Conservation (phyloP, 257 asterid genomes). For the Eustoma russellianum region DNA sequence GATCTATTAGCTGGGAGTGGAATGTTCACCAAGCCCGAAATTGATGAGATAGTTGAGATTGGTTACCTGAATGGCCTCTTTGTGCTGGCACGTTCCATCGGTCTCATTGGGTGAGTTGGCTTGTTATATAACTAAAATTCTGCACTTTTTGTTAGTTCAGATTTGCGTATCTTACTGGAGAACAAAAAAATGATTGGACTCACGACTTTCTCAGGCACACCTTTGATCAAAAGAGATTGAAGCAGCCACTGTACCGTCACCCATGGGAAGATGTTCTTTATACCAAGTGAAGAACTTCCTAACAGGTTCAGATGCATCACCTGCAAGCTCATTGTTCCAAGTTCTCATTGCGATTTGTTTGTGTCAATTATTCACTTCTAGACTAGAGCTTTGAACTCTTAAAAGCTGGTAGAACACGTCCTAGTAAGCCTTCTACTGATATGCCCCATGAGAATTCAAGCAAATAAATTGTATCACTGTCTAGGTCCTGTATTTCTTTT, state of each 20-base stretch:
- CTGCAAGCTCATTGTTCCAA: slow-evolving; percentile 5
- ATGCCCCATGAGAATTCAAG: no score
- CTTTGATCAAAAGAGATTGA: slow-evolving; percentile 94
- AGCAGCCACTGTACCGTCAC: slow-evolving; percentile 98
- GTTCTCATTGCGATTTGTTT: slow-evolving; percentile 19
- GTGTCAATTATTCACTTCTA: slow-evolving; percentile 18
- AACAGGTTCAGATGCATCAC: slow-evolving; percentile 3
- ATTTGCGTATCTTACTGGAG: no score
- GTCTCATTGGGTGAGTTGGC: slow-evolving; percentile 89
- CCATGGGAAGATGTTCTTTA: slow-evolving; percentile 99
- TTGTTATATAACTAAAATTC: background rate
- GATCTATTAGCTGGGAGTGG: slow-evolving; percentile 99
- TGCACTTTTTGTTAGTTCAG: background rate
- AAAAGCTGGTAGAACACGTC: slow-evolving; percentile 14
- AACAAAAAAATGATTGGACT: background rate
- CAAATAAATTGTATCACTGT: no score
- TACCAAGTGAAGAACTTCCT: slow-evolving; percentile 59
- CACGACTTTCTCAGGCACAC: slow-evolving; percentile 62
- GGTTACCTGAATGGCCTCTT: slow-evolving; percentile 97
- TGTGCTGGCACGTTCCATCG: slow-evolving; percentile 97
- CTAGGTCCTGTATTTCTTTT: no score
- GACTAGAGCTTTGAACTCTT: slow-evolving; percentile 22
- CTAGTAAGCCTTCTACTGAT: slow-evolving; percentile 12
- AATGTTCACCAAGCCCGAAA: slow-evolving; percentile 91
- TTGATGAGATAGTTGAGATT: slow-evolving; percentile 82